phyloP scores from a whole-genome alignment of 2,329 filamentous ascomycete species.

The Fusarium secorum region DNA sequence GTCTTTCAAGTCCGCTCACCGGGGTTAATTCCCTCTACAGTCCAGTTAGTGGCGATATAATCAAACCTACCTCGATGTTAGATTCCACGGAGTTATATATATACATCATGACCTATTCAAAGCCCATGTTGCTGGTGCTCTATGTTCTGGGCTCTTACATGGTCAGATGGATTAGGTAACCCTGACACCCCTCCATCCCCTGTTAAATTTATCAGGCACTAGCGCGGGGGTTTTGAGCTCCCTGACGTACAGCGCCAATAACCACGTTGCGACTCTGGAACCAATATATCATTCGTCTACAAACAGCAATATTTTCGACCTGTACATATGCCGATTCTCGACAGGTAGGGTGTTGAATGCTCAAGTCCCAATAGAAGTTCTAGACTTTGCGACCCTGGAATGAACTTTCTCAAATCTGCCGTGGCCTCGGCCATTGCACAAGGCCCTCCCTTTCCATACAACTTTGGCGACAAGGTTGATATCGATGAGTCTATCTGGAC shows the following conservation, averaged over 20 bases:
- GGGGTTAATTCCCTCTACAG: not conserved
- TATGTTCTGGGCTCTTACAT: not conserved
- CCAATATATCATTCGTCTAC: constrained; percentile 18
- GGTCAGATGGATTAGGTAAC: not conserved
- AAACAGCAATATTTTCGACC: constrained; percentile 1
- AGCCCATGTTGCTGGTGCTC: not conserved
- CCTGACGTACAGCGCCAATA: constrained; percentile 31
- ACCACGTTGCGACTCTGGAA: constrained; percentile 40
- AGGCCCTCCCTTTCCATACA: constrained; percentile 90
- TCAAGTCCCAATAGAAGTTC: not conserved
- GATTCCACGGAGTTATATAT: not conserved
- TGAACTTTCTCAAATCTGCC: constrained; percentile 98
- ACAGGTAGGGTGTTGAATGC: not conserved
- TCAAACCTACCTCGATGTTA: not conserved
- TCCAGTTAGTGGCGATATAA: not conserved
- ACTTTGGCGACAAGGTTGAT: constrained; percentile 91
- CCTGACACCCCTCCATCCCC: not conserved
- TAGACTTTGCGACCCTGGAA: constrained; percentile 49
- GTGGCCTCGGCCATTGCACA: constrained; percentile 97
- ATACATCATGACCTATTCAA: not conserved
- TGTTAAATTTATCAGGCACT: constrained; percentile 22
- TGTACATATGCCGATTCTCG: not conserved
- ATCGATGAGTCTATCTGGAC: constrained; percentile 95
- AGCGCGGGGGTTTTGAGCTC: constrained; percentile 40
- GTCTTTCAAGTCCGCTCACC: not conserved